Conservation (phyloP, 345 rosid species). For the Populus nigra region DNA sequence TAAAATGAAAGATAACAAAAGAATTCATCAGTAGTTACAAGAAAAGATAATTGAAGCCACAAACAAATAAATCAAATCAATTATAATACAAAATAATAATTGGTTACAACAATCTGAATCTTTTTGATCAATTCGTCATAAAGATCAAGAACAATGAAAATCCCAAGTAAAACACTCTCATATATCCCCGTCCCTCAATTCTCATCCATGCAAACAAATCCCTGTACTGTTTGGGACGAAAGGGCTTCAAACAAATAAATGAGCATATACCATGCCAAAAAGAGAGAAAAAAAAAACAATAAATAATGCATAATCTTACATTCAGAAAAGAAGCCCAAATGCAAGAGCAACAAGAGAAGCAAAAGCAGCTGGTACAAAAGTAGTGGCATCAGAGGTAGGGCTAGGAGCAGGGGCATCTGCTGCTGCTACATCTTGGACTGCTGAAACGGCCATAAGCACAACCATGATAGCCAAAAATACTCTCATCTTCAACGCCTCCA, state of each 20-base stretch:
- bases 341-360: constrained; percentile 34
- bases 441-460: constrained; percentile 16
- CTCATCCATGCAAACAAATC: too few relatives aligned
- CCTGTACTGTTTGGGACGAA: too few relatives aligned
- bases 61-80: too few relatives aligned
- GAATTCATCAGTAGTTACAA: too few relatives aligned
- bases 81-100: too few relatives aligned
- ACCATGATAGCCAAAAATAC: constrained; percentile 17
- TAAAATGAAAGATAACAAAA: too few relatives aligned
- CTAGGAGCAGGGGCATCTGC: constrained; percentile 28
- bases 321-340: constrained; percentile 21
- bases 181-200: too few relatives aligned
- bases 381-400: constrained; percentile 26
- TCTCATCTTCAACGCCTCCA: constrained; percentile 36
- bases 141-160: background rate
- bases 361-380: constrained; percentile 21
- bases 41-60: too few relatives aligned
- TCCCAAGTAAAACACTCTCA: too few relatives aligned
- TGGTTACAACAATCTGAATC: too few relatives aligned
- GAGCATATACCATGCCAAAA: too few relatives aligned
- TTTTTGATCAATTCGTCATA: background rate
- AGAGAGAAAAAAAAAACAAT: background rate
- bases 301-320: background rate
- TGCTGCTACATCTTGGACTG: constrained; percentile 18
- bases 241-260: too few relatives aligned